phyloP scores from a whole-genome alignment of 495 filamentous ascomycete genomes.

The Copromyces sp. region DNA sequence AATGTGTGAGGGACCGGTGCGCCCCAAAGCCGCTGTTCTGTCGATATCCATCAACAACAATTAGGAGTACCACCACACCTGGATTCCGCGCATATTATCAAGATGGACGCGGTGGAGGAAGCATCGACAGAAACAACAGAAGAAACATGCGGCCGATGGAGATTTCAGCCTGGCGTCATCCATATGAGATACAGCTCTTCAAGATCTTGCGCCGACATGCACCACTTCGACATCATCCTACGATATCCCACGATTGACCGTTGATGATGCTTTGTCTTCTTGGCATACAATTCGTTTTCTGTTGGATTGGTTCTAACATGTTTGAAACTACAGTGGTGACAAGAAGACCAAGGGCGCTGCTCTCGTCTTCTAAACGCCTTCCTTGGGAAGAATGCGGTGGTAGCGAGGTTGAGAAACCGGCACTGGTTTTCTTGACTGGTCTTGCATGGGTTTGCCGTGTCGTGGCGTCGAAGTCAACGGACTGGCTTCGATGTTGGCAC shows the following conservation, averaged over 20 bases:
- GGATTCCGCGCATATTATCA: neutral
- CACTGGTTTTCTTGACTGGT: conserved; percentile 21
- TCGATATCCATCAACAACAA: neutral
- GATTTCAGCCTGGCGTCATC: neutral
- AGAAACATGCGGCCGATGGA: neutral
- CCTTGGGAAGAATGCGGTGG: conserved; percentile 14
- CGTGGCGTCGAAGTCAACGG: conserved; percentile 16
- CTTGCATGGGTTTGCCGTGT: conserved; percentile 19
- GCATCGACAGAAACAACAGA: neutral
- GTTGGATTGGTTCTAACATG: conserved; percentile 16
- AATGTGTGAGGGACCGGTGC: neutral
- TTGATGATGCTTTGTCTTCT: neutral
- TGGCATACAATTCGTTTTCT: neutral
- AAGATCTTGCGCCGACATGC: neutral
- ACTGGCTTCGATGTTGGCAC: conserved; percentile 23
- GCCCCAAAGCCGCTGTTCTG: neutral
- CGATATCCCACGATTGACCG: neutral
- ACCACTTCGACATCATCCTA: neutral
- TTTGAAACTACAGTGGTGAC: conserved; percentile 67
- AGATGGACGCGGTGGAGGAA: neutral
- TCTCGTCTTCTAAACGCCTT: conserved; percentile 76
- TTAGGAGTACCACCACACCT: neutral
- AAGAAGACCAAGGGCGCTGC: conserved; percentile 99
- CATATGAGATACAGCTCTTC: neutral
- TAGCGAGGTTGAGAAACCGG: conserved; percentile 14